phyloP scores from a whole-genome alignment of 2,329 filamentous ascomycete species.

The Nigrograna mackinnonii region DNA sequence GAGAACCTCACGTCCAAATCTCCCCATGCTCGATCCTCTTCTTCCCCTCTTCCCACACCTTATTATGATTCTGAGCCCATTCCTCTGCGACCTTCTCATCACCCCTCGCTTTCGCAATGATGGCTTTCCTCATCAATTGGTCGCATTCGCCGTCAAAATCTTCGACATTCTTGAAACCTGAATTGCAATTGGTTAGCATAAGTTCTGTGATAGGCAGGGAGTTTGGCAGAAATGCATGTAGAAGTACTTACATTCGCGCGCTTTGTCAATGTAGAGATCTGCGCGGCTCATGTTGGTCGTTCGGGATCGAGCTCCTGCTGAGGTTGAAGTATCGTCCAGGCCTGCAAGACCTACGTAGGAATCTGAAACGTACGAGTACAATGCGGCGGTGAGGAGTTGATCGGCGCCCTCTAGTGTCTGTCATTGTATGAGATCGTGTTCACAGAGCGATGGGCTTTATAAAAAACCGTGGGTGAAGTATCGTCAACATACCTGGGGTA shows the following conservation, averaged over 20 bases:
- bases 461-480: not conserved
- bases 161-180: constrained; percentile 67
- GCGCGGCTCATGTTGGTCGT: constrained; percentile 30
- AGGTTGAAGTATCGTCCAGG: constrained; percentile 21
- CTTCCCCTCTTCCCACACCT: constrained; percentile 35
- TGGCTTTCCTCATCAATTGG: constrained; percentile 80
- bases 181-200: not conserved
- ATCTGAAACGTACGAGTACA: constrained; percentile 75
- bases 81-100: constrained; percentile 39
- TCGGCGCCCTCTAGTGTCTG: constrained; percentile 69
- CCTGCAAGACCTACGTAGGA: constrained; percentile 79
- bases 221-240: too few relatives aligned
- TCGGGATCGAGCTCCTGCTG: constrained; percentile 16
- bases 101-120: constrained; percentile 70
- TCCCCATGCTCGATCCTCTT: too few relatives aligned
- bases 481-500: constrained; percentile 73
- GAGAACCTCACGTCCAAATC: too few relatives aligned
- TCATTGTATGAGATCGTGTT: constrained; percentile 1
- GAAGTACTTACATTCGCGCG: constrained; percentile 39
- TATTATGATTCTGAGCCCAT: constrained; percentile 40
- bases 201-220: too few relatives aligned
- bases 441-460: constrained; percentile 1
- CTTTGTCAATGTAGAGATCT: constrained; percentile 39
- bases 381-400: constrained; percentile 62
- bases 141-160: constrained; percentile 74